Conservation (phyloP, 345 rosid genomes). For the Dipteronia sinensis region DNA sequence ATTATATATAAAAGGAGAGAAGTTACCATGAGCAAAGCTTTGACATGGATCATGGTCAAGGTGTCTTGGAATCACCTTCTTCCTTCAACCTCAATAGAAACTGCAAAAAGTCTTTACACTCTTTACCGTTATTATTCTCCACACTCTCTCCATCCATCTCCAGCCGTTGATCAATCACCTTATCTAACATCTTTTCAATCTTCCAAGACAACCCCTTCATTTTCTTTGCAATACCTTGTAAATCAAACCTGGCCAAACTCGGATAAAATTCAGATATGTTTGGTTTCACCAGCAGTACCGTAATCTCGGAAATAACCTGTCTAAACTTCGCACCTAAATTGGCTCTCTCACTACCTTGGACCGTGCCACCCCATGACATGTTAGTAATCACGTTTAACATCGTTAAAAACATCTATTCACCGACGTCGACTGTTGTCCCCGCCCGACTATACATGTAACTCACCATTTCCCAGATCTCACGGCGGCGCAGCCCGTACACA, state of each 20-base stretch:
- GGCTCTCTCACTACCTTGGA: conserved; percentile 33
- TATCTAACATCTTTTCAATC: conserved; percentile 44
- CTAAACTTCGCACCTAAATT: conserved; percentile 36
- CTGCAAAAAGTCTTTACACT: conserved; percentile 41
- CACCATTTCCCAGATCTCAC: conserved; percentile 40
- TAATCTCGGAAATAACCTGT: conserved; percentile 30
- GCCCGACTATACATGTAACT: conserved; percentile 19
- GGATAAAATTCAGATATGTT: conserved; percentile 70
- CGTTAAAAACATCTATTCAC: conserved; percentile 43
- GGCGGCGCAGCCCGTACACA: conserved; percentile 41
- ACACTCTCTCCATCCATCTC: conserved; percentile 16
- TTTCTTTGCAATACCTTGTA: conserved; percentile 52
- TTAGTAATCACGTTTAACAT: no score
- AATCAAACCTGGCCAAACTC: conserved; percentile 48
- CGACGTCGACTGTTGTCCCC: conserved; percentile 36
- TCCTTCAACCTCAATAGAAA: conserved; percentile 43
- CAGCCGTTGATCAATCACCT: conserved; percentile 34
- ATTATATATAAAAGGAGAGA: no score
- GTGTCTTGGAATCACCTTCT: conserved; percentile 37
- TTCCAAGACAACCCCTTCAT: conserved; percentile 25
- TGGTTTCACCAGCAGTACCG: conserved; percentile 34
- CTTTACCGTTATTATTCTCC: conserved; percentile 13
- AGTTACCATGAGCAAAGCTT: conserved; percentile 2
- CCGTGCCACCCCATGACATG: conserved; percentile 23
- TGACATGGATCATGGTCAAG: conserved; percentile 19